Evolutionary conservation across 1,284 basidiomycete genomes (phyloP), one percentile per base, ranked within the genome.

Genomic region (Neonothopanus nambi): DNA sequence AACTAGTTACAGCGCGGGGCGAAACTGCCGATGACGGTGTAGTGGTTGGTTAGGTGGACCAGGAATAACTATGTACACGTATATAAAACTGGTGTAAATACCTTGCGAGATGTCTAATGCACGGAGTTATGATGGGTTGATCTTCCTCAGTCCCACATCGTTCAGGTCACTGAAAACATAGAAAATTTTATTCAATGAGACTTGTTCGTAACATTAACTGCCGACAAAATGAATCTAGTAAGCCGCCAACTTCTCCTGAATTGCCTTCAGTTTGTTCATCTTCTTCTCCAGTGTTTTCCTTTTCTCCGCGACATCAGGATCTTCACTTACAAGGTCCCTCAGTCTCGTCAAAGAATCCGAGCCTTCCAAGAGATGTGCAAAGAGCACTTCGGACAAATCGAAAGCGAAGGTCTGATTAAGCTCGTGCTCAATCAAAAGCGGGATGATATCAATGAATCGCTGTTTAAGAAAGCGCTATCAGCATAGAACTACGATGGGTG

Each of bases 381-480:
- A 59, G 3, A 84, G 64, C 21, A 62, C 65, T n/a, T 62, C 59
- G 13, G 74, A 69, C 24, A 85, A 62, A 8, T 53, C 63, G 0
- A 64, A 57, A 0, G 70, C 69, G 11, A 83, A 65, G 2, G 66
- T 57, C 36, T 75, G 73, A 38, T 78, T 73, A 9, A 84, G 67
- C 28, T 74, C 68, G 35, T 76, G 75, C 48, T 84, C 80, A 28
- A 84, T 80, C 24, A 70, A 68, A 8, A 78, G 65, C 0, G 80
- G 81, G 23, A 83, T 56, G 24, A 75, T 66, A 55, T 85, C 83
- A 21, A 81, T 74, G 51, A 81, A 65, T n/a, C 82, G 75, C 83
- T 85, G 54, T 21, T 39, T 26, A 18, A 40, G 41, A n/a, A 44
- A 33, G 48, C 12, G 9, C 8, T 12, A 43, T 48, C 26, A 48